Conservation (phyloP, 2,329 filamentous ascomycete species). For the Fusarium incarnatum region DNA sequence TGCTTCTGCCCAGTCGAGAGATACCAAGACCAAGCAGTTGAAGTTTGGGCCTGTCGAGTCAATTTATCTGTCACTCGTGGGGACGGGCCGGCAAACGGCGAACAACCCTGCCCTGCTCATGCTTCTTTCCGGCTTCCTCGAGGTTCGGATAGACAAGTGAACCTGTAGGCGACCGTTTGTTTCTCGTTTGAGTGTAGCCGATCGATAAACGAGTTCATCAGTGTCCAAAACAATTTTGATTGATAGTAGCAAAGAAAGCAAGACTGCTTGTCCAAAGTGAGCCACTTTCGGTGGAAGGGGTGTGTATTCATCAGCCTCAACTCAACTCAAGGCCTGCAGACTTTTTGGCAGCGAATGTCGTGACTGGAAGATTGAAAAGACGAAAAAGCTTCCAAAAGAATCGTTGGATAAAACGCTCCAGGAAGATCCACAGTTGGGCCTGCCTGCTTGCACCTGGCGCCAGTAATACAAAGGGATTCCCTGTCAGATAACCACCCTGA, state of each 20-base stretch:
- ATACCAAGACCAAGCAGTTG: not conserved
- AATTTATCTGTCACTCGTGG: constrained; percentile 21
- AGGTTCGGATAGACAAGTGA: constrained; percentile 9
- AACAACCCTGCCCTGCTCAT: constrained; percentile 14
- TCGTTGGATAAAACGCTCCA: constrained; percentile 41
- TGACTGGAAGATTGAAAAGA: constrained; percentile 38
- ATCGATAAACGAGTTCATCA: not conserved
- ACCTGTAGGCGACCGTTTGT: constrained; percentile 1
- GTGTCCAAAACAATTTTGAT: not conserved
- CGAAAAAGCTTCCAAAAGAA: constrained; percentile 34
- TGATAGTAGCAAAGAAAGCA: not conserved
- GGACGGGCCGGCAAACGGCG: constrained; percentile 18
- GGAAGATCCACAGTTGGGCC: constrained; percentile 53
- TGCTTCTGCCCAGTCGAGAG: not conserved
- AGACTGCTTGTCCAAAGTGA: not conserved
- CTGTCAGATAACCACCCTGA: constrained; percentile 38
- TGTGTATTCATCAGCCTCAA: constrained; percentile 27
- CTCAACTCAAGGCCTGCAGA: constrained; percentile 22
- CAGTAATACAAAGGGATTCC: constrained; percentile 40
- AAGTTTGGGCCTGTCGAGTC: constrained; percentile 14
- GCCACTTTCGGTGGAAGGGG: constrained; percentile 16
- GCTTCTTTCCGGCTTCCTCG: constrained; percentile 34
- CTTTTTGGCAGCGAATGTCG: constrained; percentile 17
- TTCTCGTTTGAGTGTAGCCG: not conserved
- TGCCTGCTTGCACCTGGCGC: constrained; percentile 50